Evolutionary conservation across 768 basidiomycete species (phyloP), one percentile per base, ranked within the genome.

Genomic region (Coprinellus aureogranulatus): DNA sequence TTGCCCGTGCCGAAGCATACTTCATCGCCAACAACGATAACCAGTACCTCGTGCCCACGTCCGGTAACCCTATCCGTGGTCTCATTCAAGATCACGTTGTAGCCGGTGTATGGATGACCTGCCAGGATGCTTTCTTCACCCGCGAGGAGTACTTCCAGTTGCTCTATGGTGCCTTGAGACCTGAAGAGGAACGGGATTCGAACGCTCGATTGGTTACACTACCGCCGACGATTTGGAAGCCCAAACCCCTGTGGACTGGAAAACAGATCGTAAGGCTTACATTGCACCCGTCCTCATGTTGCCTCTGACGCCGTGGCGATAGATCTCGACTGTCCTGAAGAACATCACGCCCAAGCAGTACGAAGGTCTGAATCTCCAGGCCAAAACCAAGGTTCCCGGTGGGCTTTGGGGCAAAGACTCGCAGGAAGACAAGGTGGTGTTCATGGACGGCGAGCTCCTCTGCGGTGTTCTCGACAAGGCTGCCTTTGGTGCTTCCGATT

Each of bases 71-170:
- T 26, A 81, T 99, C 30, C 92, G 97, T 69, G 97, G 97, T 68
- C 79, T 99, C 26, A 99, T 99, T 62, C 97, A 99, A 70, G 97
- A 99, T 74, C 97, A 98, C 64, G 93, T 99, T 56, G 96, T 98
- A 45, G 94, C 97, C 14, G 96, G 94, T 57, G 89, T 98, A n/a
- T 98, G 95, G 93, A 94, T 99, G 92, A 98, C 97, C 54, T 88
- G 86, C 67, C 94, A 94, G 68, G 90, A 95, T 62, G 81, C 93
- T 0, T 98, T 98, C 77, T 96, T 98, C 74, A 87, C 89, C 3
- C 85, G 97, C 50, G 94, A 97, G 66, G 91, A 98, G 66, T 99
- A 98, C 68, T 90, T 90, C 72, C 97, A 99, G 71, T 78, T 99
- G 49, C 81, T 99, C 11, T 98, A 98, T 65, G 97, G 96, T 31